phyloP scores from a whole-genome alignment of 805 yeast species.

The Isabelozyma heimii region DNA sequence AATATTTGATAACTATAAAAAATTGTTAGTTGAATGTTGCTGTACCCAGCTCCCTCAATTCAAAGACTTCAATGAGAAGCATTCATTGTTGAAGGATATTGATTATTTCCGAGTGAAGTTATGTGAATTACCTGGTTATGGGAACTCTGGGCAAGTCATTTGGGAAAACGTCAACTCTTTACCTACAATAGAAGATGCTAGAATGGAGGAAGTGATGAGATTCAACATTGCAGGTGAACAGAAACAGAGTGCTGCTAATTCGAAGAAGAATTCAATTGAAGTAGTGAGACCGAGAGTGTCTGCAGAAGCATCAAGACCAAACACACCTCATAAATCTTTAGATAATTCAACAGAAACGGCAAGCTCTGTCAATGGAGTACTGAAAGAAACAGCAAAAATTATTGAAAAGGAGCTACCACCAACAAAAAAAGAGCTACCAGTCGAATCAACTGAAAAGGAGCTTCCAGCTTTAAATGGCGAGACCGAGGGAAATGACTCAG shows the following conservation, averaged over 20 bases:
- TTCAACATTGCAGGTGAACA: slow-evolving; percentile 29
- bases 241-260: slow-evolving; percentile 1
- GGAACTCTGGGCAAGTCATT: slow-evolving; percentile 58
- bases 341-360: neutral
- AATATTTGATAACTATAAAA: slow-evolving; percentile 59
- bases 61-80: slow-evolving; percentile 52
- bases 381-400: no score
- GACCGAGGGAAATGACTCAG: no score
- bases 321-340: neutral
- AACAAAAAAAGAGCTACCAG: neutral
- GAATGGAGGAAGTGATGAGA: slow-evolving; percentile 47
- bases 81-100: slow-evolving; percentile 55
- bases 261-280: neutral
- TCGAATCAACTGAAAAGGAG: neutral
- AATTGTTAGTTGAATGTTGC: slow-evolving; percentile 47
- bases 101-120: slow-evolving; percentile 64
- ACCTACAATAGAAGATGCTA: slow-evolving; percentile 47
- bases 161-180: slow-evolving; percentile 59
- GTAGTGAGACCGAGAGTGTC: neutral
- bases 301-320: neutral
- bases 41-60: slow-evolving; percentile 47
- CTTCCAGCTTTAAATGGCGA: no score
- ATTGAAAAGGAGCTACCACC: neutral
- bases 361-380: no score
- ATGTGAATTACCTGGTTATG: slow-evolving; percentile 56